Base-by-base conservation (phyloP, 1,139 yeast genomes). In the Yamadazyma oceani region DNA sequence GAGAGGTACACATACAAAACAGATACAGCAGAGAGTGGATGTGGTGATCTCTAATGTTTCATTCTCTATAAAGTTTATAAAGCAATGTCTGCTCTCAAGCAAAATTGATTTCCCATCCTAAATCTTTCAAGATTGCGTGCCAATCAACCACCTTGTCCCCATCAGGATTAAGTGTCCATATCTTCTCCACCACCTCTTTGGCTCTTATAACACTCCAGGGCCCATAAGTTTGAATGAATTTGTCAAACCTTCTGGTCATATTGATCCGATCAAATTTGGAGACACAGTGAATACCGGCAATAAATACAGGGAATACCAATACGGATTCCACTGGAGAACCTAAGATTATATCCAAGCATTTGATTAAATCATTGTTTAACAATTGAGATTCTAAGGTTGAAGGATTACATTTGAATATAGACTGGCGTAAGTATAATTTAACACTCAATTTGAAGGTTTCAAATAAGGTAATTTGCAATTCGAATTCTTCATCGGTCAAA, bases 101-200 rank as follows among this genome's bases (percentile, higher is more conserved):
- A 68, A 85, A 84, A 57, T 84, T 82, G 36, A 85, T 66, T 54
- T 85, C 87, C 94, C 92, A 85, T 4, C 85, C 88, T 36, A 84
- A 61, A 8, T 73, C 73, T 43, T 79, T 77, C 29, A 85, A 77
- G 33, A 85, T 72, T 15, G 69, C 73, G 51, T 78, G 80, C 92
- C 92, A 85, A 53, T 85, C 85, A 17, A 68, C 65, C 5, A 61
- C 69, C 25, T 43, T 49, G 40, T 64, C 63, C 3, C 77, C 76
- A 16, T 54, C 41, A 1, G 65, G 62, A 39, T 69, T 66, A n/a
- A 45, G 42, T 26, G 57, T 55, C 77, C 77, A 71, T 4, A 71
- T 67, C 50, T 75, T 77, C 43, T 78, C 79, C 58, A 84, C 73
- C 12, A 86, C 67, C 19, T 67, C 66, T 48, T 73, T 73, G 5